A percentile compares a stretch with the other conserved stretches of the same genome.
Evolutionary conservation across 2,329 filamentous ascomycete species (phyloP).

Genomic region (Colletotrichum navitas): DNA sequence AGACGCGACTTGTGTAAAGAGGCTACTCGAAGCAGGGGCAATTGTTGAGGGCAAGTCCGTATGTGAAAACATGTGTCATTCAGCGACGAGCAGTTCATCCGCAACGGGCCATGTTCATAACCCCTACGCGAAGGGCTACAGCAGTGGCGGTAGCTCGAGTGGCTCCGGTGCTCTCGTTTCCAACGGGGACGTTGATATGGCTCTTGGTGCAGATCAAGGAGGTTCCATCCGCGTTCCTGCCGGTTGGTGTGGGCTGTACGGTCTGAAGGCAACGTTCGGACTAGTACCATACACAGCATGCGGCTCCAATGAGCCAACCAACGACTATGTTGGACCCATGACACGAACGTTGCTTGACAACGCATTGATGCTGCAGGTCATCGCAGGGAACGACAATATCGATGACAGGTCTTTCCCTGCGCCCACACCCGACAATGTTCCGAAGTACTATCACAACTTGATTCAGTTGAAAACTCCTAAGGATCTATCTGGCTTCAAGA

Average conservation of each 20-base stretch:
- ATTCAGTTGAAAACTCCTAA: conserved; percentile 54
- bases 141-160: conserved; percentile 49
- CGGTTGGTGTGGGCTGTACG: conserved; percentile 49
- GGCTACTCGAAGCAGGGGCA: conserved; percentile 46
- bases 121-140: conserved; percentile 46
- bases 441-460: conserved; percentile 53
- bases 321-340: conserved; percentile 61
- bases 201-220: conserved; percentile 50
- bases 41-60: conserved; percentile 47
- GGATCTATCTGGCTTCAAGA: conserved; percentile 52
- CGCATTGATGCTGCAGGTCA: conserved; percentile 53
- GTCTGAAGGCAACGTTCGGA: conserved; percentile 56
- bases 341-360: conserved; percentile 55
- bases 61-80: conserved; percentile 50
- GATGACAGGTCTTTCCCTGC: conserved; percentile 50
- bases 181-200: conserved; percentile 46
- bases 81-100: conserved; percentile 48
- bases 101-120: conserved; percentile 49
- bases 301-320: conserved; percentile 54
- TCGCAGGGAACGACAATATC: conserved; percentile 60
- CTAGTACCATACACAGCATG: conserved; percentile 60
- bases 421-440: conserved; percentile 55
- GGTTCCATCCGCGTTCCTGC: conserved; percentile 51
- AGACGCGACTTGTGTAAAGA: conserved; percentile 20
- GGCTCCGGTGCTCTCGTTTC: conserved; percentile 50